A percentile compares a stretch with the other conserved stretches of the same genome.
Conservation (phyloP, 2,329 filamentous ascomycete species). For the Diaporthe citri region DNA sequence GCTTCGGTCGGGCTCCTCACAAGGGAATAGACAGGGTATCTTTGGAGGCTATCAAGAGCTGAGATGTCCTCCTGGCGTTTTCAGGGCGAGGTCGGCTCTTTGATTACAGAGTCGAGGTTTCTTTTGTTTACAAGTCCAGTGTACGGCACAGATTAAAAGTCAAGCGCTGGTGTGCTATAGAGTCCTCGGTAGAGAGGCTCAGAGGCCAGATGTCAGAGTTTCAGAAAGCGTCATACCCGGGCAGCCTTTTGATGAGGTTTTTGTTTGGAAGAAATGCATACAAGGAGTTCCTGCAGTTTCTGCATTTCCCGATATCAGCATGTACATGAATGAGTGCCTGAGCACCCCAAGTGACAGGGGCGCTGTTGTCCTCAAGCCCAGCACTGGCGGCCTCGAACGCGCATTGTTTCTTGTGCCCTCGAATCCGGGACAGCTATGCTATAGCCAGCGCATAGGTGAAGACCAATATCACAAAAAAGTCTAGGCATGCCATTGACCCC, state of each 20-base stretch:
- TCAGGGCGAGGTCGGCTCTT: slow-evolving; percentile 34
- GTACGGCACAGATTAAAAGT: slow-evolving; percentile 22
- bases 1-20: slow-evolving; percentile 31
- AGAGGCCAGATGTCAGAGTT: not conserved
- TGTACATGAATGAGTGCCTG: not conserved
- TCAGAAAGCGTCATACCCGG: slow-evolving; percentile 13
- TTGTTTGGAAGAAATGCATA: not conserved
- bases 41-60: slow-evolving; percentile 67
- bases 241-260: not conserved
- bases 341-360: not conserved
- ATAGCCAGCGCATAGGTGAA: not conserved
- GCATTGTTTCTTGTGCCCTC: slow-evolving; percentile 1
- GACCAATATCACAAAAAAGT: not conserved
- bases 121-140: slow-evolving; percentile 38
- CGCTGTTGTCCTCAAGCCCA: not conserved
- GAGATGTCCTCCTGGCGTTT: slow-evolving; percentile 62
- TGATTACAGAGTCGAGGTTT: slow-evolving; percentile 37
- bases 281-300: not conserved
- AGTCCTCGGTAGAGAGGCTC: slow-evolving; percentile 20
- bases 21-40: slow-evolving; percentile 47
- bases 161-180: slow-evolving; percentile 9
- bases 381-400: not conserved
- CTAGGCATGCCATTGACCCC: too few relatives aligned
- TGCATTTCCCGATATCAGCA: not conserved
- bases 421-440: not conserved